Base-by-base conservation (phyloP, 345 rosid species). In the Hypericum perforatum region DNA sequence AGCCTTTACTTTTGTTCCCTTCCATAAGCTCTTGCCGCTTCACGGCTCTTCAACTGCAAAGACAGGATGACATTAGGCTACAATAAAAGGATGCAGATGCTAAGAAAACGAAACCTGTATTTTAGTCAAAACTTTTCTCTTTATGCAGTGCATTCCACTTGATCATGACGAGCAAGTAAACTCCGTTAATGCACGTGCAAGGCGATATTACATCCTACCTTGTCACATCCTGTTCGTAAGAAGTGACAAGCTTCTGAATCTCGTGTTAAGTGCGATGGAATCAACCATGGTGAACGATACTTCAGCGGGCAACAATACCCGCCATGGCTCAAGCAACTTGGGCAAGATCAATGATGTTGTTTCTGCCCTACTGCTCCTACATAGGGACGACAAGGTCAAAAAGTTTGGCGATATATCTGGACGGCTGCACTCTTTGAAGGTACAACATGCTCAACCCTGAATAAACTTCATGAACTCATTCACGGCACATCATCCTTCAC, bases 201-300 rank as follows among this genome's bases (percentile, higher is more conserved):
- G 74, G 60, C 58, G 12, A 38, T 84, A 74, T 71, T 74, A 74
- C 44, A 29, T 90, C 49, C 42, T 69, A 56, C 92, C 95, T 7
- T 76, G 95, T 62, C 71, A 65, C 60, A 59, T 69, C 75, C 54
- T 87, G 72, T 85, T 85, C 46, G 81, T 76, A 37, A 70, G 84
- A 53, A 79, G 82, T 74, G 70, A 43, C 45, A 65, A 63, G 57
- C 78, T 87, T 49, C 44, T 69, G 41, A 60, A 67, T 63, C 68
- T 76, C 39, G 80, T 81, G 29, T 62, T 82, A 68, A 59, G 54
- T 15, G 52, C 11, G 43, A 62, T 85, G 82, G 69, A 41, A 13
- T 74, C 59, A 15, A 54, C 60, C 48, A 66, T 82, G 48, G 59
- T 41, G 32, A 79, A 69, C 56, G 65, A 66, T 57, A 63, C 37